Percentiles rank a stretch among this genome's conserved stretches.
Evolutionary conservation across 345 rosid species (phyloP).

Genomic region (Balakata baccata): DNA sequence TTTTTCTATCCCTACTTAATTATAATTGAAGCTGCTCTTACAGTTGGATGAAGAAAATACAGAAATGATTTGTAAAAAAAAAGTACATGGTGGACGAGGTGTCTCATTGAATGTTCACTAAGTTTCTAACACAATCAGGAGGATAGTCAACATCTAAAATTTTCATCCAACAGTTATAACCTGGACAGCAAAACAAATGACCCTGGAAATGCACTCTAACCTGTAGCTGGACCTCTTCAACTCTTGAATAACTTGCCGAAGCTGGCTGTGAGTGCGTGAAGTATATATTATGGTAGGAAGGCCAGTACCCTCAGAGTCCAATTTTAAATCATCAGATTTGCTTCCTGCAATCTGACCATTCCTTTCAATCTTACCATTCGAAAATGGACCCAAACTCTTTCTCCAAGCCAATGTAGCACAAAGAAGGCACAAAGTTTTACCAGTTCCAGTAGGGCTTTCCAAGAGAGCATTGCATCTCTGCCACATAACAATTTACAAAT

Average conservation of each 20-base stretch:
- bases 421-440: conserved; percentile 90
- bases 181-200: neutral
- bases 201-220: conserved; percentile 31
- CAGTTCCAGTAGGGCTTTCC: conserved; percentile 99
- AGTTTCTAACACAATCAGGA: neutral
- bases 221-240: conserved; percentile 85
- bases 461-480: conserved; percentile 87
- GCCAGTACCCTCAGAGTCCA: conserved; percentile 17
- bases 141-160: neutral
- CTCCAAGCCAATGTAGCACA: conserved; percentile 99
- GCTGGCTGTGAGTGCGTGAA: conserved; percentile 95
- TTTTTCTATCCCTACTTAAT: neutral
- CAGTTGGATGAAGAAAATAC: neutral
- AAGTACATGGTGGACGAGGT: neutral
- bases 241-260: conserved; percentile 88
- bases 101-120: neutral
- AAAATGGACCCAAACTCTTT: conserved; percentile 75
- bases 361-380: conserved; percentile 45
- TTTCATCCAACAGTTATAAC: neutral
- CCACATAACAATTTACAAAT: conserved; percentile 8
- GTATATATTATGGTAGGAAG: conserved; percentile 81
- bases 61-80: neutral
- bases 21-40: neutral
- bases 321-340: conserved; percentile 23
- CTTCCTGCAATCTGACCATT: conserved; percentile 30